These are phyloP conservation scores for Geosiphon pyriformis DNA, from an alignment of 192 early-diverging fungal species.

Conservation along the genomic window DNA sequence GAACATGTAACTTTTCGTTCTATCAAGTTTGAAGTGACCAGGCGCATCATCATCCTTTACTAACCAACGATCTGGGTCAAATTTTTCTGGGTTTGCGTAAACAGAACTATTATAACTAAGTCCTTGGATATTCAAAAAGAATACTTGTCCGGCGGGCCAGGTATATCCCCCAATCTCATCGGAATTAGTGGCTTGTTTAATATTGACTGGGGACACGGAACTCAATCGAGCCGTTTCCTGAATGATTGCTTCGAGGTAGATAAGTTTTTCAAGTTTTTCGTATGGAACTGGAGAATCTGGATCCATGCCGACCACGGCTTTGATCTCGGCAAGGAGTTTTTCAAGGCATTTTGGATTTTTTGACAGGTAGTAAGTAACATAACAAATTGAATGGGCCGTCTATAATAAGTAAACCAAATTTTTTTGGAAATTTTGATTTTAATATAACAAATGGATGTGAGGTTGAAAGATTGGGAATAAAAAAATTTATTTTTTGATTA, in stretches of 20 bases:
- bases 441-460: background rate
- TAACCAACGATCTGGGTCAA: slow-evolving; percentile 7
- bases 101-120: background rate
- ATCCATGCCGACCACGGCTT: background rate
- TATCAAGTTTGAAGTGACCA: background rate
- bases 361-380: background rate
- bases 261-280: background rate
- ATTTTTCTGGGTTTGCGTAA: slow-evolving; percentile 4
- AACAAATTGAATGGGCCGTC: slow-evolving; percentile 12
- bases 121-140: background rate
- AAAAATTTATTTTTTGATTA: too few relatives aligned
- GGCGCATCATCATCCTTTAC: background rate
- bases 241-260: slow-evolving; percentile 17
- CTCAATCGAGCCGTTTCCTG: slow-evolving; percentile 3
- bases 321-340: background rate
- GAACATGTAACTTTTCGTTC: background rate
- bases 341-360: slow-evolving; percentile 3
- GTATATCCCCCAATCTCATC: slow-evolving; percentile 3
- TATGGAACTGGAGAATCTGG: background rate
- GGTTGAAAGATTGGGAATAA: background rate
- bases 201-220: background rate
- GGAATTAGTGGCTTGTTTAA: background rate
- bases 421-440: background rate
- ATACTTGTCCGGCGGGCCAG: background rate
- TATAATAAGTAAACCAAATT: background rate